These are phyloP conservation scores for Curvularia sp. DNA, from an alignment of 2,329 filamentous ascomycete species.

Conservation along the genomic window DNA sequence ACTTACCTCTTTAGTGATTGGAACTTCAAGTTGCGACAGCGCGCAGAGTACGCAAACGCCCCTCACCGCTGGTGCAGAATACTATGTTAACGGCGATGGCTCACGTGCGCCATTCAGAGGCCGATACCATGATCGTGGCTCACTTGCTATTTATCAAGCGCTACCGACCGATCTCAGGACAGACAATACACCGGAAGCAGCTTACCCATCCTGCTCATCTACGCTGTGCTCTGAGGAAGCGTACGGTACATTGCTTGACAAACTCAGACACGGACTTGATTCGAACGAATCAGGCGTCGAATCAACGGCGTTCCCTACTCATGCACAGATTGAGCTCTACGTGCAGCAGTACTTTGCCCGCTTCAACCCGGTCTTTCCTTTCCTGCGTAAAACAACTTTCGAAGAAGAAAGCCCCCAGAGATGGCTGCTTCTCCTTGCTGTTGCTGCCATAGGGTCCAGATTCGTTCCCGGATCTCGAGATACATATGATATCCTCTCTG, in stretches of 20 bases:
- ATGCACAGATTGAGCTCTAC: slow-evolving; percentile 28
- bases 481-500: neutral
- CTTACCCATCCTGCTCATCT: neutral
- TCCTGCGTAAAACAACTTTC: slow-evolving; percentile 36
- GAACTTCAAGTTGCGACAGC: neutral
- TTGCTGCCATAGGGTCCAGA: slow-evolving; percentile 39
- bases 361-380: slow-evolving; percentile 41
- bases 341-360: slow-evolving; percentile 37
- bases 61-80: neutral
- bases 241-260: slow-evolving; percentile 4
- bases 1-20: neutral
- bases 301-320: slow-evolving; percentile 28
- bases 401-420: slow-evolving; percentile 9
- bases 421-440: slow-evolving; percentile 35
- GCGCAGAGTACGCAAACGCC: neutral
- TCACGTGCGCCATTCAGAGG: slow-evolving; percentile 1
- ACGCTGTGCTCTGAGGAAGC: slow-evolving; percentile 1
- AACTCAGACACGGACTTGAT: neutral
- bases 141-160: neutral
- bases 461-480: slow-evolving; percentile 20
- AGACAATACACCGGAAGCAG: neutral
- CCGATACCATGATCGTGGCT: slow-evolving; percentile 1
- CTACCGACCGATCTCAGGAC: neutral
- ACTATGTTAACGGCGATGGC: neutral
- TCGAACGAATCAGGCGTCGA: neutral